A percentile compares a stretch with the other conserved stretches of the same genome.
phyloP scores from a whole-genome alignment of 1,284 basidiomycete genomes.

The Irpex sp. region DNA sequence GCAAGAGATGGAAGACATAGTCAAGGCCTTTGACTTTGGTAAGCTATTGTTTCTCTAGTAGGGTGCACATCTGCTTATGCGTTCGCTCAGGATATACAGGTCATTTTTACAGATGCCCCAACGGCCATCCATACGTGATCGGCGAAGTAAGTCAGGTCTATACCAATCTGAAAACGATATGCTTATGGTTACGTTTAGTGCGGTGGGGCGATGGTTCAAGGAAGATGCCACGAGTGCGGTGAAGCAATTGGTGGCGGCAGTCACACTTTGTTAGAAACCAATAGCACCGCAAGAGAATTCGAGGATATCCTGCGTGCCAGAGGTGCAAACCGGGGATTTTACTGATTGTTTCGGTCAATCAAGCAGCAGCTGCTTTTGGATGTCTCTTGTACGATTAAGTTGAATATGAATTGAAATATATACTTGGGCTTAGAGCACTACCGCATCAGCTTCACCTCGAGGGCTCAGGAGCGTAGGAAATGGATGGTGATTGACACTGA shows the following conservation, averaged over 20 bases:
- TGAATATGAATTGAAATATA: too few relatives aligned
- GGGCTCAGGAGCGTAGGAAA: too few relatives aligned
- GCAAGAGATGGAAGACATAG: conserved; percentile 43
- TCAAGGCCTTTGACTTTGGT: conserved; percentile 46
- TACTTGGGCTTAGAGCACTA: too few relatives aligned
- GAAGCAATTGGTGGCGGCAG: conserved; percentile 42
- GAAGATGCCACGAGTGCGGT: conserved; percentile 51
- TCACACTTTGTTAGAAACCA: conserved; percentile 36
- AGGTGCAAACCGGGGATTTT: conserved; percentile 7
- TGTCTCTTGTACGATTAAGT: not conserved
- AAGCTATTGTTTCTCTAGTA: conserved; percentile 13
- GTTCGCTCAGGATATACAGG: conserved; percentile 34
- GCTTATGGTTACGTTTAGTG: conserved; percentile 32
- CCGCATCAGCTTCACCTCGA: too few relatives aligned
- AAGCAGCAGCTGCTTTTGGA: not conserved
- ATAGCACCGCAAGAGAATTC: conserved; percentile 39
- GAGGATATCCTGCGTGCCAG: conserved; percentile 31
- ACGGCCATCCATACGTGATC: conserved; percentile 21
- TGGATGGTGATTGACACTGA: too few relatives aligned
- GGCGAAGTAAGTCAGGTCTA: conserved; percentile 13
- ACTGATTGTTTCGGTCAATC: not conserved
- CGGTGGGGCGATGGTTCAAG: conserved; percentile 44
- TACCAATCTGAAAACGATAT: not conserved
- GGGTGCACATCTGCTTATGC: not conserved
- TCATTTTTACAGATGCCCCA: conserved; percentile 30